Conservation (phyloP, 1,284 basidiomycete genomes). For the Trametes polyzona region DNA sequence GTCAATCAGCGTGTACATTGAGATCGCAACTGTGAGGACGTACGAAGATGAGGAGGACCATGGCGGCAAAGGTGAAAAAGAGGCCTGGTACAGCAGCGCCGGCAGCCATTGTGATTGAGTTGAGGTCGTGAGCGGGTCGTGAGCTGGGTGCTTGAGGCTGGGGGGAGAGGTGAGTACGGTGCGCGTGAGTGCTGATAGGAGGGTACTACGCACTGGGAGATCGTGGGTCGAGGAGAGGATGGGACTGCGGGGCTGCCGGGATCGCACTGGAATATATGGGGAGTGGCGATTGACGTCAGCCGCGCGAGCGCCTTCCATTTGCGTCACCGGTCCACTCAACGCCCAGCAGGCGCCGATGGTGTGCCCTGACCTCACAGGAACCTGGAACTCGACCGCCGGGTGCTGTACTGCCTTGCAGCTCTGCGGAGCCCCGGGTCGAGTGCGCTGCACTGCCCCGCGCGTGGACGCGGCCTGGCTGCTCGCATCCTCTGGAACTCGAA, state of each 20-base stretch:
- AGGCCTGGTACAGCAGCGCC: conserved; percentile 51
- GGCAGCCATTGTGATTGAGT: conserved; percentile 37
- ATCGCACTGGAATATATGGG: conserved; percentile 4
- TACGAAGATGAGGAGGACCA: conserved; percentile 71
- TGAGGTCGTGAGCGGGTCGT: conserved; percentile 27
- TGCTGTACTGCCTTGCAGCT: no score
- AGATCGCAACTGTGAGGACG: conserved; percentile 33
- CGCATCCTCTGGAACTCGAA: no score
- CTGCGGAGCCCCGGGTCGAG: no score
- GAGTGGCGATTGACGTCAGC: conserved; percentile 16
- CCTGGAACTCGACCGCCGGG: no score
- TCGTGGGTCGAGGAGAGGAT: conserved; percentile 3
- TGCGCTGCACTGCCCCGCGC: no score
- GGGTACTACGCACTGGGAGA: conserved; percentile 8
- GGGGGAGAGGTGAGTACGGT: background rate
- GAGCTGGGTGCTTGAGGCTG: conserved; percentile 13
- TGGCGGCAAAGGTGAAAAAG: conserved; percentile 60
- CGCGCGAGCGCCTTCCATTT: conserved; percentile 15
- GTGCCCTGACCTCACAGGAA: conserved; percentile 23
- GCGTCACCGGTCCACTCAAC: conserved; percentile 17
- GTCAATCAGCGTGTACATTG: background rate
- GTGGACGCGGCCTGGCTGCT: no score
- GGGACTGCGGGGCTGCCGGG: conserved; percentile 1
- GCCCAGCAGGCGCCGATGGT: background rate
- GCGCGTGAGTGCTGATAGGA: background rate